Percentiles rank a stretch among this genome's conserved stretches.
Evolutionary conservation across 805 yeast species (phyloP).

Genomic region (Candida verbasci): DNA sequence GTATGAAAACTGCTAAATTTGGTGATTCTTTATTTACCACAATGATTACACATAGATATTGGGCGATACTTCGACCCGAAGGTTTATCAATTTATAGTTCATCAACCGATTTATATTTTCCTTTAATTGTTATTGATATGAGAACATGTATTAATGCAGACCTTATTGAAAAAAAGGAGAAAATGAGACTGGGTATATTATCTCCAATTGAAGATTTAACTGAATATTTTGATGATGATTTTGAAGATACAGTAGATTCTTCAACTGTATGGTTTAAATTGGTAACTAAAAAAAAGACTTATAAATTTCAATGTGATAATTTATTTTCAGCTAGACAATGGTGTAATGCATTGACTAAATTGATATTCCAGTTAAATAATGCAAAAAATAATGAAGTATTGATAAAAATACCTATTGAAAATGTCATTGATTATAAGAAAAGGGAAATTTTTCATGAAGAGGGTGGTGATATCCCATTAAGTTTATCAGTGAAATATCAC

Average conservation of each 20-base stretch:
- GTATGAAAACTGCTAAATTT: constrained; percentile 33
- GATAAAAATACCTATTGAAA: constrained; percentile 69
- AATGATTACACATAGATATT: constrained; percentile 49
- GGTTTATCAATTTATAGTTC: constrained; percentile 64
- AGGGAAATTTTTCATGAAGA: constrained; percentile 22
- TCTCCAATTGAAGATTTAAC: constrained; percentile 1
- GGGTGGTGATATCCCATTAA: constrained; percentile 20
- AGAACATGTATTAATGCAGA: constrained; percentile 60
- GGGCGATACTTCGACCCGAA: constrained; percentile 75
- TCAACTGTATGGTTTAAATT: constrained; percentile 53
- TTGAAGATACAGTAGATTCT: constrained; percentile 25
- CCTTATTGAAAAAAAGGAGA: constrained; percentile 30
- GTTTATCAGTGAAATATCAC: constrained; percentile 54
- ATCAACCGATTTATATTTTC: constrained; percentile 83
- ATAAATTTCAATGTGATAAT: constrained; percentile 71
- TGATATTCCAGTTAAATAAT: constrained; percentile 59
- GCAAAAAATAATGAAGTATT: constrained; percentile 72
- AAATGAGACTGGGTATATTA: constrained; percentile 9
- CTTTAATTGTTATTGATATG: constrained; percentile 69
- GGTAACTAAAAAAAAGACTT: constrained; percentile 50
- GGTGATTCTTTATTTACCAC: constrained; percentile 34
- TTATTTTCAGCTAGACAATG: constrained; percentile 71
- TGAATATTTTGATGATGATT: constrained; percentile 15
- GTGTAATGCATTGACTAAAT: constrained; percentile 70
- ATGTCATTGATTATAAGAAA: constrained; percentile 58